Conservation (phyloP, 768 basidiomycete species). For the Trametes cubensis region DNA sequence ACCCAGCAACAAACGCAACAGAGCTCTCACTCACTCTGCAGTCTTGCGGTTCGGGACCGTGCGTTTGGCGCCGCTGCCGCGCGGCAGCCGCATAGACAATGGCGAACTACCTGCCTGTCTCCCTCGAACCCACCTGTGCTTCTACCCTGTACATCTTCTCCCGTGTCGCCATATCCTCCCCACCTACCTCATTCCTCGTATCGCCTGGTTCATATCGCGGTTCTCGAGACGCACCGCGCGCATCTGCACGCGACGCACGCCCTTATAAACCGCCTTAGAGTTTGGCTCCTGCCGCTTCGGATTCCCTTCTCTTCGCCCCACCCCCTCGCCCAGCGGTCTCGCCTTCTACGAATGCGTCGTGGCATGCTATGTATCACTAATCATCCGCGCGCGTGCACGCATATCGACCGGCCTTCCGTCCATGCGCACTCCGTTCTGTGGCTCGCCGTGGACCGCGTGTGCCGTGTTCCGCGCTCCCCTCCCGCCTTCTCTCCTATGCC, state of each 20-base stretch:
- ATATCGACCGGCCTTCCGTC: neutral
- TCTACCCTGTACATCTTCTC: neutral
- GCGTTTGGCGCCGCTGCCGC: neutral
- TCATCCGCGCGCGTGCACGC: neutral
- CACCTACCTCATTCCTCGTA: neutral
- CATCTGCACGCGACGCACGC: neutral
- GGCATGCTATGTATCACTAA: constrained; percentile 3
- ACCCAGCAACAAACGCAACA: neutral
- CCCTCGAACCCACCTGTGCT: neutral
- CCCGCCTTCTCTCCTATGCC: no score
- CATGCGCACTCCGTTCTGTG: neutral
- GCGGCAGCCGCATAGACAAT: neutral
- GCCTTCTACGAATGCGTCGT: no score
- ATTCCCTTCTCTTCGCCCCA: no score
- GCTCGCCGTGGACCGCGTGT: neutral
- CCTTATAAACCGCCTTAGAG: neutral
- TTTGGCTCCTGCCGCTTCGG: neutral
- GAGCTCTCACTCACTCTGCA: neutral
- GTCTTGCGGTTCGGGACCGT: neutral
- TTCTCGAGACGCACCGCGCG: neutral
- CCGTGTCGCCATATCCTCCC: neutral
- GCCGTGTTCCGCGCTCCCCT: no score
- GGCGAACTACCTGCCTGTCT: neutral
- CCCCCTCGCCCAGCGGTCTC: no score
- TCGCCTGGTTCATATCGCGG: neutral